Evolutionary conservation across 169 alveolate genomes (phyloP).

Genomic region (Plasmodium berghei): DNA sequence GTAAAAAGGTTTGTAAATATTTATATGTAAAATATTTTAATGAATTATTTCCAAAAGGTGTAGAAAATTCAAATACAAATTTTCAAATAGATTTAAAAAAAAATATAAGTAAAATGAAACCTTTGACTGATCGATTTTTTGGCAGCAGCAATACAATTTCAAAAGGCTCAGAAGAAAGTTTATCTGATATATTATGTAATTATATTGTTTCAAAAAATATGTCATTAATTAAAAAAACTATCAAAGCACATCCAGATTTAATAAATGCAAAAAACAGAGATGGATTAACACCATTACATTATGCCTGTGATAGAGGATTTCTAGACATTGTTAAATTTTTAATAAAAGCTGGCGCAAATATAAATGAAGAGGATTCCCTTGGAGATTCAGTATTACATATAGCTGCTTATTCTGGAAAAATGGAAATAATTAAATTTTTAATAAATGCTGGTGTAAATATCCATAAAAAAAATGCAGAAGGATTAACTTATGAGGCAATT

Average conservation of each 20-base stretch:
- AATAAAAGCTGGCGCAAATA: conserved; percentile 75
- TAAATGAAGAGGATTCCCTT: conserved; percentile 59
- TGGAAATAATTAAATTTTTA: conserved; percentile 26
- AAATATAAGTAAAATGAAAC: conserved; percentile 52
- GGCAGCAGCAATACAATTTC: not conserved
- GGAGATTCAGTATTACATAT: conserved; percentile 55
- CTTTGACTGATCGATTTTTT: not conserved
- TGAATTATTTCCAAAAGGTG: conserved; percentile 35
- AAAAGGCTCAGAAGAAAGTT: not conserved
- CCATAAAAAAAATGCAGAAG: conserved; percentile 39
- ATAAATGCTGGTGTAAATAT: conserved; percentile 43
- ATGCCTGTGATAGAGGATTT: conserved; percentile 80
- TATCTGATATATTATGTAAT: conserved; percentile 37
- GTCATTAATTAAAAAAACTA: conserved; percentile 15
- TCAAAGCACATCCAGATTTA: conserved; percentile 20
- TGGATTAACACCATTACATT: conserved; percentile 79
- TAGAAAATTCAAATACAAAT: conserved; percentile 3
- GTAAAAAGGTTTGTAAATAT: conserved; percentile 38
- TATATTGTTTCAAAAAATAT: conserved; percentile 25
- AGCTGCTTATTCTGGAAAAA: conserved; percentile 44
- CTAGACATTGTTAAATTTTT: conserved; percentile 72
- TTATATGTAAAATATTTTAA: conserved; percentile 41
- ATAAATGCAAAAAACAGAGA: conserved; percentile 76
- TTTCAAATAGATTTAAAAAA: conserved; percentile 7
- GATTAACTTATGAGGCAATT: conserved; percentile 20